Percentiles rank a stretch among this genome's conserved stretches.
Evolutionary conservation across 371 early-diverging fungal genomes (phyloP).

Genomic region (Mortierella sp.): DNA sequence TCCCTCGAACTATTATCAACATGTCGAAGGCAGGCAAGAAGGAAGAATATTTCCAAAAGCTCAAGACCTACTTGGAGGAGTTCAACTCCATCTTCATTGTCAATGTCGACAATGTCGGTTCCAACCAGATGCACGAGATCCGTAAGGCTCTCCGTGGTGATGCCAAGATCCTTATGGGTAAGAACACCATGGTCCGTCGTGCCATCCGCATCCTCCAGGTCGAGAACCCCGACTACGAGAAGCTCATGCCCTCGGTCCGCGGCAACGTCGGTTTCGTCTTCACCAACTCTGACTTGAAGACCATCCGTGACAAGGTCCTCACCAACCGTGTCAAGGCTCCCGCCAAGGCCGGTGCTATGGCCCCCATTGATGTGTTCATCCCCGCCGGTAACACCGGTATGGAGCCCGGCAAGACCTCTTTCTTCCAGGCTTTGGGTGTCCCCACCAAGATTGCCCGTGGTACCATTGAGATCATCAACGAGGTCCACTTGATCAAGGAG

Average conservation of each 20-base stretch:
- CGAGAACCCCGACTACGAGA: constrained; percentile 91
- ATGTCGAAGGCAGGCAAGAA: constrained; percentile 96
- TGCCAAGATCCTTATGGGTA: constrained; percentile 98
- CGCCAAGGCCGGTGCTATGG: constrained; percentile 98
- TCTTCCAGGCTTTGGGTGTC: constrained; percentile 99
- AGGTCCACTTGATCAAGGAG: constrained; percentile 91
- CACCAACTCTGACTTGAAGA: constrained; percentile 98
- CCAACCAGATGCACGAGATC: constrained; percentile 99
- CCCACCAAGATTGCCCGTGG: constrained; percentile 99
- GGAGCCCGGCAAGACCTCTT: constrained; percentile 99
- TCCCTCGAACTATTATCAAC: constrained; percentile 64
- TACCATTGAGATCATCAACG: constrained; percentile 99
- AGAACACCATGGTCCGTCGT: constrained; percentile 99
- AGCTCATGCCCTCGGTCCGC: constrained; percentile 85
- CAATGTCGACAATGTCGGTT: constrained; percentile 99
- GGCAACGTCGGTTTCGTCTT: constrained; percentile 99
- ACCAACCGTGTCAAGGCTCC: constrained; percentile 98
- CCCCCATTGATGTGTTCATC: constrained; percentile 96
- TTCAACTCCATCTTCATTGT: constrained; percentile 97
- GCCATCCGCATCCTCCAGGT: constrained; percentile 85
- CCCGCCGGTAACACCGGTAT: constrained; percentile 99
- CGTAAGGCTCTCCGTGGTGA: constrained; percentile 94
- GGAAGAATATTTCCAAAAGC: constrained; percentile 73
- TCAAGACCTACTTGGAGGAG: constrained; percentile 78
- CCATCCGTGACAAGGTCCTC: constrained; percentile 91